Evolutionary conservation across 1,284 basidiomycete species (phyloP).

Genomic region (Ustilago vetiveriae): DNA sequence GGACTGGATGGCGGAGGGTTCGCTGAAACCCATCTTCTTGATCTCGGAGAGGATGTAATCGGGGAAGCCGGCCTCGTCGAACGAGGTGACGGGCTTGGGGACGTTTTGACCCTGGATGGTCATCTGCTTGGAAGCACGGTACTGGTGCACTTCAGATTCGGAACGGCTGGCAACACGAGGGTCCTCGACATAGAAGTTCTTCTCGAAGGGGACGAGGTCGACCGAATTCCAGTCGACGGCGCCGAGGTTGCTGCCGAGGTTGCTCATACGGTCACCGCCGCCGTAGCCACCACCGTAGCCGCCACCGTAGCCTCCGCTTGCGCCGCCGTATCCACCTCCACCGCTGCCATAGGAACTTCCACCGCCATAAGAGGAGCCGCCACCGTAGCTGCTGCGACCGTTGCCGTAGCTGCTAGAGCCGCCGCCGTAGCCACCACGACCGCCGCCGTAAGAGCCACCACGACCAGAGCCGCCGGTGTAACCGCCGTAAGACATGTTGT

Average conservation of each 20-base stretch:
- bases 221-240: conserved; percentile 82
- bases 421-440: conserved; percentile 40
- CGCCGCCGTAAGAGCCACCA: conserved; percentile 42
- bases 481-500: conserved; percentile 57
- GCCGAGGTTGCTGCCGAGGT: conserved; percentile 83
- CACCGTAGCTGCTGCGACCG: conserved; percentile 33
- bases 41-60: conserved; percentile 95
- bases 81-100: conserved; percentile 87
- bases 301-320: conserved; percentile 53
- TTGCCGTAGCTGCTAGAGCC: conserved; percentile 39
- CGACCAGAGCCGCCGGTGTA: conserved; percentile 44
- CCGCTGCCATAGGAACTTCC: conserved; percentile 67
- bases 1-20: conserved; percentile 94
- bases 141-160: conserved; percentile 88
- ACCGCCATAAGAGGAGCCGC: conserved; percentile 52
- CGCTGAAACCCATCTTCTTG: conserved; percentile 87
- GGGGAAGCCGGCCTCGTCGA: conserved; percentile 94
- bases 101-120: conserved; percentile 88
- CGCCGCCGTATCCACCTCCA: conserved; percentile 64
- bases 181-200: conserved; percentile 98
- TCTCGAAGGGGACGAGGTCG: conserved; percentile 76
- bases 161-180: conserved; percentile 80
- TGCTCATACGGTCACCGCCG: conserved; percentile 80
- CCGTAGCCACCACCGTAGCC: conserved; percentile 40
- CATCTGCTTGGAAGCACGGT: conserved; percentile 85